phyloP scores from a whole-genome alignment of 1,284 basidiomycete species.

The Gymnopus androsaceus region DNA sequence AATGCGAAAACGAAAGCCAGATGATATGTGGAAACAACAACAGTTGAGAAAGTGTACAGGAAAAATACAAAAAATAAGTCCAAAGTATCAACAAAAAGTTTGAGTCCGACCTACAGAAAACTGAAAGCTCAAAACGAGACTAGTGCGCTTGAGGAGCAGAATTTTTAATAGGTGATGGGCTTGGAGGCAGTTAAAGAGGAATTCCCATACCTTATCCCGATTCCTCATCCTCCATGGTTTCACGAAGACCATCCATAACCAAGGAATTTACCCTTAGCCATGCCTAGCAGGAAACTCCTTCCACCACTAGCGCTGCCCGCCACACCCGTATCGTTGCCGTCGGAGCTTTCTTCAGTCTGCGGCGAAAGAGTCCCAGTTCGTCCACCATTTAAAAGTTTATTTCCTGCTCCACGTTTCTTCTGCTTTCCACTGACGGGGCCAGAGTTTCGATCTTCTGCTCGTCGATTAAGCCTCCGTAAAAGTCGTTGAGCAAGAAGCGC shows the following conservation, averaged over 20 bases:
- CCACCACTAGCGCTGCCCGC: not conserved
- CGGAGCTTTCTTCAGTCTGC: not conserved
- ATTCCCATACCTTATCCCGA: no score
- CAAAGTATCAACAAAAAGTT: no score
- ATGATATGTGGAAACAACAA: not conserved
- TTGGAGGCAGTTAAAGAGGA: no score
- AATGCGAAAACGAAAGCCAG: not conserved
- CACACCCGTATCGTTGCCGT: not conserved
- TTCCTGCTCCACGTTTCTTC: not conserved
- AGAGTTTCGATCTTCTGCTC: slow-evolving; percentile 1
- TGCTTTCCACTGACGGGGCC: slow-evolving; percentile 1
- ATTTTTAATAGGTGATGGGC: no score
- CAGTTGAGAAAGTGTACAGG: not conserved
- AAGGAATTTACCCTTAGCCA: slow-evolving; percentile 7
- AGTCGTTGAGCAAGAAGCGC: slow-evolving; percentile 17
- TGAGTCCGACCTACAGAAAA: no score
- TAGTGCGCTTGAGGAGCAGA: no score
- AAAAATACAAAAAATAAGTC: no score
- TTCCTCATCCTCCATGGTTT: no score
- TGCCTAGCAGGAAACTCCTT: slow-evolving; percentile 3
- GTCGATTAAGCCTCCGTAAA: slow-evolving; percentile 14
- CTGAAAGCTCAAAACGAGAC: no score
- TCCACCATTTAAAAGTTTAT: no score
- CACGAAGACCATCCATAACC: slow-evolving; percentile 5
- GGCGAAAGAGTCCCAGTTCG: no score